Evolutionary conservation across 768 basidiomycete genomes (phyloP).

Genomic region (Mycena alexandri): DNA sequence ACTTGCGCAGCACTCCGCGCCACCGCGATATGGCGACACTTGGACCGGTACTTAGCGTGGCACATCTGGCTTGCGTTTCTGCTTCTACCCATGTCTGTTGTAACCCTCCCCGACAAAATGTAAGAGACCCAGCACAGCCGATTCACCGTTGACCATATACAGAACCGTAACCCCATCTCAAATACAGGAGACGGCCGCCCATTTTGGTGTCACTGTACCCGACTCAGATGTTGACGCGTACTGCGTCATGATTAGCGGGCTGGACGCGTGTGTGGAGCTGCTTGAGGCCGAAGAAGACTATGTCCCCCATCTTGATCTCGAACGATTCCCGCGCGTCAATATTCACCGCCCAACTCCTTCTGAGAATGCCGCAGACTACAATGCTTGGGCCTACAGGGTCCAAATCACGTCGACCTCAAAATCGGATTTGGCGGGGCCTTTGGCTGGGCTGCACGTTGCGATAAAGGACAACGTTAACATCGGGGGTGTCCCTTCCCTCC

Average conservation of each 20-base stretch:
- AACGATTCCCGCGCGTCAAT: conserved; percentile 34
- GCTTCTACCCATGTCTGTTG: conserved; percentile 27
- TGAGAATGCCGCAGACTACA: conserved; percentile 35
- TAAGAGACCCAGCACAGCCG: background rate
- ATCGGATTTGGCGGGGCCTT: conserved; percentile 30
- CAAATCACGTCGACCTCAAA: conserved; percentile 25
- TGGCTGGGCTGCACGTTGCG: conserved; percentile 55
- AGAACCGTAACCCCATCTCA: conserved; percentile 32
- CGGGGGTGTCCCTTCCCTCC: conserved; percentile 59
- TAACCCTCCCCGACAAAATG: conserved; percentile 33
- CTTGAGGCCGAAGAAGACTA: conserved; percentile 36
- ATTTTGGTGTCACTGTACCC: conserved; percentile 26
- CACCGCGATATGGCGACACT: too few relatives aligned
- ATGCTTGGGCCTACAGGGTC: conserved; percentile 41
- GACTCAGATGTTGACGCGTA: conserved; percentile 28
- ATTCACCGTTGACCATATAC: background rate
- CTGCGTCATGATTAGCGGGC: conserved; percentile 25
- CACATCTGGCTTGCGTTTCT: too few relatives aligned
- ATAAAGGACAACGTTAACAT: conserved; percentile 79
- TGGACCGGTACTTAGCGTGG: too few relatives aligned
- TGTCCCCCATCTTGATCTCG: conserved; percentile 28
- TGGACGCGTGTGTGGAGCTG: conserved; percentile 27
- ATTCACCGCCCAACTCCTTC: conserved; percentile 30
- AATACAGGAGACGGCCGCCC: conserved; percentile 26
- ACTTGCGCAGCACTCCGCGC: too few relatives aligned